Conservation (phyloP, 2,329 filamentous ascomycete genomes). For the Aspergillus sp. region DNA sequence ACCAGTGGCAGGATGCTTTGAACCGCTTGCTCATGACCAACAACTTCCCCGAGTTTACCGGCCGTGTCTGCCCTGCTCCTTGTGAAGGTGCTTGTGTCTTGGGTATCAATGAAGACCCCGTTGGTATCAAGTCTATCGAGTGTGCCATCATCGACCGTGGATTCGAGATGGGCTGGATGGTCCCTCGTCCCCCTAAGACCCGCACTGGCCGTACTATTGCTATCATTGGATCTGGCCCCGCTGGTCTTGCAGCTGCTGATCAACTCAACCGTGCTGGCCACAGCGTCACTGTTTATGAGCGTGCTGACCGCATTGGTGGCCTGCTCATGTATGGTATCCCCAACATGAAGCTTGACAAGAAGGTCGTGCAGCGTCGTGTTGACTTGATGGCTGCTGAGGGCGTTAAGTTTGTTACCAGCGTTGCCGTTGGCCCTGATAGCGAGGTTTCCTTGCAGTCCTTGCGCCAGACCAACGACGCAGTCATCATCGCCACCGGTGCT, state of each 20-base stretch:
- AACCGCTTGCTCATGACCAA: conserved; percentile 93
- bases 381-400: conserved; percentile 93
- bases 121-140: conserved; percentile 97
- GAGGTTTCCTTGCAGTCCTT: conserved; percentile 66
- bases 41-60: conserved; percentile 98
- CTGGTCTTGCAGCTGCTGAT: conserved; percentile 84
- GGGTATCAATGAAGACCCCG: conserved; percentile 93
- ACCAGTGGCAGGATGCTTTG: conserved; percentile 85
- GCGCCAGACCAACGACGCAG: conserved; percentile 70
- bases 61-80: conserved; percentile 91
- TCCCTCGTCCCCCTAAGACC: conserved; percentile 69
- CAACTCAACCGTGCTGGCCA: conserved; percentile 94
- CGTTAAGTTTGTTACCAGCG: conserved; percentile 72
- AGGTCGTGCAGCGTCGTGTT: conserved; percentile 88
- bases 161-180: conserved; percentile 98
- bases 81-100: conserved; percentile 95
- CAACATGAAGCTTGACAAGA: conserved; percentile 99
- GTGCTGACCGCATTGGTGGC: conserved; percentile 83
- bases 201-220: conserved; percentile 86
- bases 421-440: conserved; percentile 71
- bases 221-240: conserved; percentile 85
- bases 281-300: conserved; percentile 84
- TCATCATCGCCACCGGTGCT: conserved; percentile 86
- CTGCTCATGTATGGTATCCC: conserved; percentile 98
- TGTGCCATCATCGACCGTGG: conserved; percentile 97